Evolutionary conservation across 2,329 filamentous ascomycete species (phyloP).

Genomic region (Ceratocystis eucalypticola): DNA sequence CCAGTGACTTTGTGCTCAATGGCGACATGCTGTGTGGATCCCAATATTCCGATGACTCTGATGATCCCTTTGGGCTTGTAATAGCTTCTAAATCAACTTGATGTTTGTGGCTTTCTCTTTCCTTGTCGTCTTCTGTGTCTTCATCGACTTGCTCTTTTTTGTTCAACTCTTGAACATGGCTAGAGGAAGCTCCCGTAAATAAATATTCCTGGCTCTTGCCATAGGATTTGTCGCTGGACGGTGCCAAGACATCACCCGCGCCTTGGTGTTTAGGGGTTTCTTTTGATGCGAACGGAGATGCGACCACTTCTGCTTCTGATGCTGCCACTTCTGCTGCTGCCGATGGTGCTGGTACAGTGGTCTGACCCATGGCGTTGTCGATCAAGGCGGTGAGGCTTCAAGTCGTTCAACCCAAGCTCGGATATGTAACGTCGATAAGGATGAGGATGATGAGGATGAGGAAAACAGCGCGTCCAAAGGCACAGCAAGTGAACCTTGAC

Average conservation of each 20-base stretch:
- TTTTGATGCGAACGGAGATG: neutral
- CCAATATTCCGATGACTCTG: conserved; percentile 32
- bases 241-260: neutral
- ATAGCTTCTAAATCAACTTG: neutral
- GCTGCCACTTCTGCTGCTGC: neutral
- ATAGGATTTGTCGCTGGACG: neutral
- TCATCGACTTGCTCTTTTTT: neutral
- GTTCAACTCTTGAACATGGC: neutral
- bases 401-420: neutral
- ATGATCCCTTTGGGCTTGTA: neutral
- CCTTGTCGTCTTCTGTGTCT: neutral
- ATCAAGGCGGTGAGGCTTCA: conserved; percentile 6
- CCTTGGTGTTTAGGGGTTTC: neutral
- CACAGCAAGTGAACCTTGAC: neutral
- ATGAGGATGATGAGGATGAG: neutral
- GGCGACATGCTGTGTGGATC: conserved; percentile 44
- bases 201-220: neutral
- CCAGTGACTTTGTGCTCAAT: conserved; percentile 40
- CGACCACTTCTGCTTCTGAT: neutral
- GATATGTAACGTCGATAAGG: conserved; percentile 3
- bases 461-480: neutral
- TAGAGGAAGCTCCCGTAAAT: neutral
- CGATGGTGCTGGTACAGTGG: neutral
- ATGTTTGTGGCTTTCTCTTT: neutral
- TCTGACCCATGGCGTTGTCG: conserved; percentile 7